Evolutionary conservation across 2,329 filamentous ascomycete genomes (phyloP).

Genomic region (Thielaviopsis musarum): DNA sequence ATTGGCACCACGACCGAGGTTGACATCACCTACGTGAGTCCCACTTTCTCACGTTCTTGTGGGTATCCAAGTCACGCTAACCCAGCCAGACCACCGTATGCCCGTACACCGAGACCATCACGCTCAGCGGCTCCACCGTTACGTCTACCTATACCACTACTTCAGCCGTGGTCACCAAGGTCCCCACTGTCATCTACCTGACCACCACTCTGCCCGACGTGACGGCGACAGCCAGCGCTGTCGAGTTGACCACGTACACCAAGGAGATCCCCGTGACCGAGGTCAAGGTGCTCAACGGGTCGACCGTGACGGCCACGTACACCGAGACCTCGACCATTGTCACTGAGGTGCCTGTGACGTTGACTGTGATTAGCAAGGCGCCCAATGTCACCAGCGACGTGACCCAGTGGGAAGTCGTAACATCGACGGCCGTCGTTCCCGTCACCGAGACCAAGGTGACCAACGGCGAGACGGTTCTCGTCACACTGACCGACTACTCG

Average conservation of each 20-base stretch:
- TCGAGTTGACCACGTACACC: conserved; percentile 5
- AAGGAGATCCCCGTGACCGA: conserved; percentile 5
- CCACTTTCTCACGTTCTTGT: neutral
- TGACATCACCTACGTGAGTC: conserved; percentile 5
- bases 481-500: neutral
- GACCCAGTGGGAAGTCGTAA: neutral
- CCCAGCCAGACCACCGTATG: conserved; percentile 5
- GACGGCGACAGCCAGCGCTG: neutral
- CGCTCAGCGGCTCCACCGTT: conserved; percentile 6
- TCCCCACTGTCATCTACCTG: conserved; percentile 3
- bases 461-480: neutral
- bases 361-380: neutral
- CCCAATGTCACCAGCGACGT: neutral
- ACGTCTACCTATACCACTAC: conserved; percentile 9
- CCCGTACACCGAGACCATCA: conserved; percentile 11
- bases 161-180: conserved; percentile 1
- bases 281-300: conserved; percentile 1
- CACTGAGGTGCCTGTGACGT: neutral
- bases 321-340: conserved; percentile 1
- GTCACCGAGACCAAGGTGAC: neutral
- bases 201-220: conserved; percentile 5
- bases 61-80: neutral
- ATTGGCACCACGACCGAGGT: conserved; percentile 7
- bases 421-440: neutral
- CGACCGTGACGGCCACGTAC: neutral